Conservation (phyloP, 495 filamentous ascomycete genomes). For the Cercophora sp. region DNA sequence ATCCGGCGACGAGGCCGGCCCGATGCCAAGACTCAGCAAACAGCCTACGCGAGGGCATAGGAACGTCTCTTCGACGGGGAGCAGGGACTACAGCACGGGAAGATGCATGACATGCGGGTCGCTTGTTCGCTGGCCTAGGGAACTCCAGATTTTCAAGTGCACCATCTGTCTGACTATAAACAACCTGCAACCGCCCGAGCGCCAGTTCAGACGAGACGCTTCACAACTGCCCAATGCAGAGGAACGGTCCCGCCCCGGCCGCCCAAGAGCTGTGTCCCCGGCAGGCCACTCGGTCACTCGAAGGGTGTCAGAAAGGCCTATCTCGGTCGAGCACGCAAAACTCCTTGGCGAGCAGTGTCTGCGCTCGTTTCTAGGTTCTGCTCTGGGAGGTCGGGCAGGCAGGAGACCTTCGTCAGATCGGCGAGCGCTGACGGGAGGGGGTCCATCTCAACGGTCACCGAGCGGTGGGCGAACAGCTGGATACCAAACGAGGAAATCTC, state of each 20-base stretch:
- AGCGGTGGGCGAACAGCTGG: not conserved
- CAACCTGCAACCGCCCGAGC: slow-evolving; percentile 57
- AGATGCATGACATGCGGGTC: slow-evolving; percentile 81
- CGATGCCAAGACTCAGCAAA: slow-evolving; percentile 22
- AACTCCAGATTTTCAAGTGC: slow-evolving; percentile 73
- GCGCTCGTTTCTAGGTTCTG: slow-evolving; percentile 19
- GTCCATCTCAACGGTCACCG: not conserved
- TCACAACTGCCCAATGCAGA: slow-evolving; percentile 6
- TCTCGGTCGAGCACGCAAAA: slow-evolving; percentile 33
- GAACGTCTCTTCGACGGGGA: slow-evolving; percentile 23
- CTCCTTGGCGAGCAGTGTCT: slow-evolving; percentile 28
- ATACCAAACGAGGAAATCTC: not conserved
- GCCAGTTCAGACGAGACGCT: slow-evolving; percentile 13
- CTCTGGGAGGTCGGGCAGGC: slow-evolving; percentile 12
- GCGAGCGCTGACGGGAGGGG: slow-evolving; percentile 5
- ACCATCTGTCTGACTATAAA: slow-evolving; percentile 84
- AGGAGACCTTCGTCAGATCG: not conserved
- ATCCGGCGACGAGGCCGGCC: slow-evolving; percentile 21
- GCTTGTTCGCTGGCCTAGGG: slow-evolving; percentile 76
- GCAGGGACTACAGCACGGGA: slow-evolving; percentile 56
- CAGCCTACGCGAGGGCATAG: slow-evolving; percentile 24
- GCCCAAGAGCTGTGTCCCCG: not conserved
- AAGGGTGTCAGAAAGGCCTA: slow-evolving; percentile 11
- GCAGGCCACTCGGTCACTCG: not conserved
- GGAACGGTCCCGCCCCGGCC: slow-evolving; percentile 9